phyloP scores from a whole-genome alignment of 1,284 basidiomycete species.

The Stereum hirsutum region DNA sequence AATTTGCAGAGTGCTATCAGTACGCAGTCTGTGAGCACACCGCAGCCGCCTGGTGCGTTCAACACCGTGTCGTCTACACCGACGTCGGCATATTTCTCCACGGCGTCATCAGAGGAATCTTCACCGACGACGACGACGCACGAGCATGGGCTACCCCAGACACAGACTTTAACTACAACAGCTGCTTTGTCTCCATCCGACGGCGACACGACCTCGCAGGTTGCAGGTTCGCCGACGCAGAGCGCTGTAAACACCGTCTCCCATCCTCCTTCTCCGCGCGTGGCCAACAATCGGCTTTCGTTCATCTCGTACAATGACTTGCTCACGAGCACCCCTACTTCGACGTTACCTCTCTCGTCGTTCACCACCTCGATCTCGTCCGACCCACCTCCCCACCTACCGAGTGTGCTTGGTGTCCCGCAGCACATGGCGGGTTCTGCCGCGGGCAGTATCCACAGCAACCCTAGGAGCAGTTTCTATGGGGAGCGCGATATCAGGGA shows the following conservation, averaged over 20 bases:
- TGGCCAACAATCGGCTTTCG: conserved; percentile 58
- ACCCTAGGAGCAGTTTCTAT: conserved; percentile 16
- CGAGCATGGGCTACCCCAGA: conserved; percentile 11
- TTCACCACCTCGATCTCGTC: conserved; percentile 51
- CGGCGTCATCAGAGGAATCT: conserved; percentile 24
- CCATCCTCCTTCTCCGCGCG: conserved; percentile 43
- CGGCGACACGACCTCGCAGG: conserved; percentile 6
- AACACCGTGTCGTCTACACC: conserved; percentile 29
- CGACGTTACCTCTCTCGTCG: conserved; percentile 60
- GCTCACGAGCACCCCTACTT: conserved; percentile 64
- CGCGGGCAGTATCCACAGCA: conserved; percentile 11
- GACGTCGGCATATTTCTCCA: conserved; percentile 40
- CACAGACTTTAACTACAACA: conserved; percentile 13
- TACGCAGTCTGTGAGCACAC: conserved; percentile 7
- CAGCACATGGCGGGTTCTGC: conserved; percentile 10
- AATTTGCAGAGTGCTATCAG: conserved; percentile 7
- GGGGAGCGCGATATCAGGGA: conserved; percentile 17
- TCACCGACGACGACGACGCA: conserved; percentile 29
- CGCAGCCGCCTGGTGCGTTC: conserved; percentile 9
- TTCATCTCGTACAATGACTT: conserved; percentile 84
- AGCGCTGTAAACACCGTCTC: neutral
- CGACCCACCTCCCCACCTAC: conserved; percentile 60
- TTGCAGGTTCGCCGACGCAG: conserved; percentile 29
- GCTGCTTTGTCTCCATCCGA: conserved; percentile 13
- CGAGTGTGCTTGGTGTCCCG: conserved; percentile 39